Evolutionary conservation across 1,284 basidiomycete genomes (phyloP).

Genomic region (Boletellus sp.): DNA sequence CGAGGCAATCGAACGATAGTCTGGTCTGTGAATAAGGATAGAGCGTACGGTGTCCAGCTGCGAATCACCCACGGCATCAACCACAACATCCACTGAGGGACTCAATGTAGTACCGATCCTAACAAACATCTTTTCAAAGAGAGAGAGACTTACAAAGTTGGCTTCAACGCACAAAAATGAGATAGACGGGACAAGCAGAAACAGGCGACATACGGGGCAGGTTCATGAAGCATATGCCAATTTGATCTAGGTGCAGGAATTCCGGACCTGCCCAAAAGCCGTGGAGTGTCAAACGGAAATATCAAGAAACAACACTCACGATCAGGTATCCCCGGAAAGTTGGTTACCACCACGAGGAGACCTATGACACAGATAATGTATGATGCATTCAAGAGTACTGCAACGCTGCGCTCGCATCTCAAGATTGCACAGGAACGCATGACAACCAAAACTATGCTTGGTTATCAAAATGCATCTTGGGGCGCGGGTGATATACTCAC

Average conservation of each 20-base stretch:
- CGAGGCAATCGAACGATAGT: slow-evolving; percentile 5
- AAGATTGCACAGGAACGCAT: slow-evolving; percentile 1
- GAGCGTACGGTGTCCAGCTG: background rate
- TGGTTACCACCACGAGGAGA: background rate
- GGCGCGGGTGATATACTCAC: background rate
- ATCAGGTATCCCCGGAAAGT: background rate
- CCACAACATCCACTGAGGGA: slow-evolving; percentile 15
- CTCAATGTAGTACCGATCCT: background rate
- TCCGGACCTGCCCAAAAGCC: background rate
- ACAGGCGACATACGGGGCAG: background rate
- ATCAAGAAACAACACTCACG: background rate
- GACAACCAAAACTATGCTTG: background rate
- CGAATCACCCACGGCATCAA: slow-evolving; percentile 14
- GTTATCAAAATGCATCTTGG: background rate
- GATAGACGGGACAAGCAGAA: background rate
- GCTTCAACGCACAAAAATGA: slow-evolving; percentile 6
- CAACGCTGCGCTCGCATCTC: background rate
- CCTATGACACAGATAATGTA: background rate
- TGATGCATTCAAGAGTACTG: background rate
- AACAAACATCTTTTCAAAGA: background rate
- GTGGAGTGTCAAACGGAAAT: background rate
- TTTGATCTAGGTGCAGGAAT: background rate
- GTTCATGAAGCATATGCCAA: background rate
- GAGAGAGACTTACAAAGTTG: slow-evolving; percentile 3
- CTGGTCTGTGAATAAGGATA: background rate